A percentile compares a stretch with the other conserved stretches of the same genome.
These are phyloP conservation scores for Leishmania lainsoni DNA, from an alignment of 208 protist species.

Conservation along the genomic window DNA sequence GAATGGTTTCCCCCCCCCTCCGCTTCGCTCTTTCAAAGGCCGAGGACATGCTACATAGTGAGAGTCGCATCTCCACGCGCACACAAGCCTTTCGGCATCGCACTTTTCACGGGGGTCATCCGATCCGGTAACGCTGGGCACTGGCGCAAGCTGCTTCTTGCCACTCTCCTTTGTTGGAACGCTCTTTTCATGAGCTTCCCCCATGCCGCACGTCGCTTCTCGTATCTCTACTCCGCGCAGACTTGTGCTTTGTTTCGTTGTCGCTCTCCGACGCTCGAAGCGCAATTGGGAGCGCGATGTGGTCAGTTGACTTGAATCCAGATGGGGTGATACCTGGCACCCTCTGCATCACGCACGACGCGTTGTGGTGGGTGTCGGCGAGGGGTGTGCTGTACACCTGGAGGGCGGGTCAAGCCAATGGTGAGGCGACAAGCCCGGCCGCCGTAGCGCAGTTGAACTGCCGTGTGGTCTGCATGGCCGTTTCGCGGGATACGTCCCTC, in stretches of 20 bases:
- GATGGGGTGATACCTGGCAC: conserved; percentile 19
- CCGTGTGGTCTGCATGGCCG: conserved; percentile 10
- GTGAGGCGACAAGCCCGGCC: conserved; percentile 14
- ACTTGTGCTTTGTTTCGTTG: background rate
- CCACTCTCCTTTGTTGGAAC: background rate
- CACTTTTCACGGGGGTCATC: background rate
- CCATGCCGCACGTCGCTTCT: background rate
- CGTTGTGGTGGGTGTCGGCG: conserved; percentile 31
- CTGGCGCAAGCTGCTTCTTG: background rate
- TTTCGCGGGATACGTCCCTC: conserved; percentile 4
- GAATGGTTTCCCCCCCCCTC: too few relatives aligned
- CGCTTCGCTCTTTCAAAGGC: background rate
- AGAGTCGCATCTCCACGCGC: background rate
- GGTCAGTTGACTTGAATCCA: conserved; percentile 18
- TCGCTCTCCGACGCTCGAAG: background rate
- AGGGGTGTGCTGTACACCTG: conserved; percentile 25
- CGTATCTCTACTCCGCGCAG: background rate
- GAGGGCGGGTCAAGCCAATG: background rate
- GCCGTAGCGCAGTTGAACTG: conserved; percentile 23
- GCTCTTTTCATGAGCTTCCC: background rate
- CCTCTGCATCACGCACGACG: conserved; percentile 23
- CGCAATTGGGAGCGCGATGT: background rate
- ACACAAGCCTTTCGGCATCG: background rate
- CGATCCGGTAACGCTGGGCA: background rate
- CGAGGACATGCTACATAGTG: background rate